phyloP scores from a whole-genome alignment of 1,284 basidiomycete genomes.

The Xerocomus minutiporus region DNA sequence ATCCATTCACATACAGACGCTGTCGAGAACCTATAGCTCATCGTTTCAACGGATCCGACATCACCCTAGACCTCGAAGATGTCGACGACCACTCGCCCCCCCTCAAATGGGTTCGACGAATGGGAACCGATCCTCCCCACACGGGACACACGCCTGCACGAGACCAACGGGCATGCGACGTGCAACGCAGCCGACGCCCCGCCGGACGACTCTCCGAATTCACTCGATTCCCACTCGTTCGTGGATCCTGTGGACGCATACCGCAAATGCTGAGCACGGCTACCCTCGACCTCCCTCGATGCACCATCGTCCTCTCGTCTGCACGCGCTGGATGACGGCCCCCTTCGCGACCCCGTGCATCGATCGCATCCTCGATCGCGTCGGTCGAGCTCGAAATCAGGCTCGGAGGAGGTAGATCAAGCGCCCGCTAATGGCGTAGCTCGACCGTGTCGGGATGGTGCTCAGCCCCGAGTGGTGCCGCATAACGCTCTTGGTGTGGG shows the following conservation, averaged over 20 bases:
- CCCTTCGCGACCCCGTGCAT: neutral
- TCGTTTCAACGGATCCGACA: constrained; percentile 72
- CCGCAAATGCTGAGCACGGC: too few species aligned
- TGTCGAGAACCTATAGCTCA: constrained; percentile 76
- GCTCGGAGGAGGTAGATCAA: constrained; percentile 40
- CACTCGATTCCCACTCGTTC: constrained; percentile 36
- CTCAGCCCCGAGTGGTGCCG: constrained; percentile 77
- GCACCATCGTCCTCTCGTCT: constrained; percentile 12
- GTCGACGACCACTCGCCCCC: constrained; percentile 45
- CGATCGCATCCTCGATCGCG: neutral
- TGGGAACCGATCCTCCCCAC: constrained; percentile 28
- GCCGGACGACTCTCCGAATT: constrained; percentile 35
- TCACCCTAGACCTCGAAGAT: constrained; percentile 65
- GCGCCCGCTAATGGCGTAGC: constrained; percentile 60
- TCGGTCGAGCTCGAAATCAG: constrained; percentile 39
- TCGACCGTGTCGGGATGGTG: constrained; percentile 70
- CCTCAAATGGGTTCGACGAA: constrained; percentile 11
- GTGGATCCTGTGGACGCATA: constrained; percentile 32
- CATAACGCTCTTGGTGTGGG: constrained; percentile 85
- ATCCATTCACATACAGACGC: too few species aligned
- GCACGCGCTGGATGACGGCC: too few species aligned
- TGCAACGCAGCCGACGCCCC: constrained; percentile 9
- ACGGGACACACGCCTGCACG: constrained; percentile 15
- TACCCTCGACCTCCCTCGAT: too few species aligned
- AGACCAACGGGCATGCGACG: constrained; percentile 8